Base-by-base conservation (phyloP, 305 asterid genomes). In the Solanum aculeatissimum region DNA sequence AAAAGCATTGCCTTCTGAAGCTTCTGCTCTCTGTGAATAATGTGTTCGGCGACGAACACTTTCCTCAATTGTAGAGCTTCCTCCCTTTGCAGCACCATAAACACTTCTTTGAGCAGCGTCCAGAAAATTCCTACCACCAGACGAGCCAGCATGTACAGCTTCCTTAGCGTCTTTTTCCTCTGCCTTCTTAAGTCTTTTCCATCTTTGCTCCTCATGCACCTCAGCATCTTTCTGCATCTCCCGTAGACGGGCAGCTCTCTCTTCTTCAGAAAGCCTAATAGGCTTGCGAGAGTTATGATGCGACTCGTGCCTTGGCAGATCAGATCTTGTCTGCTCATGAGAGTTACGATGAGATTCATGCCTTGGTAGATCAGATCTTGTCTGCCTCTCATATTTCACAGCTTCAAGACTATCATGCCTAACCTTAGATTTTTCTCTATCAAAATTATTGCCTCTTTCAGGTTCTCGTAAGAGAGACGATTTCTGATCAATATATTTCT, bases 141-240 rank as follows among this genome's bases (percentile, higher is more conserved):
- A 85, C 2, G 84, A 83, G 8, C 82, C 85, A 14, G 88, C 93
- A 38, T 69, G 87, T 38, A 89, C 79, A 80, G 93, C 95, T 89
- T 94, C 99, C 81, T 86, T 84, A 51, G 92, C 96, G 25, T 97
- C 99, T 27, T 79, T 91, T 23, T 93, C 98, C n/a, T 90, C 98
- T 18, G 98, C 99, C 89, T 90, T 94, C 94, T 94, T 93, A 51
- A 97, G 81, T 53, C 97, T 90, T 85, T 92, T 95, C 98, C 98
- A 95, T 86, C 98, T 90, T 78, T 97, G 98, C 87, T 92, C 95
- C 89, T 97, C 99, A 54, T 97, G 98, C 84, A 87, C 72, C 85
- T 91, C 98, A 72, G 99, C 99, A 89, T 97, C 98, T 92, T 91
- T 91, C 85, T 93, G 95, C 99, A 97, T 97, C 92, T 95, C 99